Evolutionary conservation across 768 basidiomycete species (phyloP), one percentile per base, ranked within the genome.

Genomic region (Leucosporidium yakuticum): DNA sequence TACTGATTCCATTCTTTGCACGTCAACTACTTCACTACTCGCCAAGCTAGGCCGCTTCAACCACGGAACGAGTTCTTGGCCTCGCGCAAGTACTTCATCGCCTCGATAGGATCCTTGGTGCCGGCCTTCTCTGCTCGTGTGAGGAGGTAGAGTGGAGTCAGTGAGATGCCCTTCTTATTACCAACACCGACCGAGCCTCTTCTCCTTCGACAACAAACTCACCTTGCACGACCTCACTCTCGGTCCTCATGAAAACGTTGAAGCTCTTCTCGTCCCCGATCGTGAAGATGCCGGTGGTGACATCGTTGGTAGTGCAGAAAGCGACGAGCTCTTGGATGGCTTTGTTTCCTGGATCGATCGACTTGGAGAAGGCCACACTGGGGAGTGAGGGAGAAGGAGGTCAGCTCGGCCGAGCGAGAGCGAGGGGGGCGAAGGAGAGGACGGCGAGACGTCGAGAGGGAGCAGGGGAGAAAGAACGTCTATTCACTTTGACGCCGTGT

Each of bases 221-320:
- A 68, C 73, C 91, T 90, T 81, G 81, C 44, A 93, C 84, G 8
- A 85, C 82, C 7, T 82, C 81, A 69, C 81, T 85, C 7, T 82
- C 79, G 17, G 92, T 79, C 23, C 92, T 84, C 91, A 96, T 92
- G 79, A 97, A 97, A 12, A 91, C 86, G 79, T 98, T 98, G 90
- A 90, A 94, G 70, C 85, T 81, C 80, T 92, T 93, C 81, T 98
- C 95, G 73, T 98, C 89, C 0, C 84, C 89, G 60, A 98, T 93
- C 0, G 92, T 96, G 19, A 89, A 88, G 76, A 87, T 80, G 50
- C 94, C 92, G 6, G 88, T 85, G 6, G 88, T 91, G 55, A 85
- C 78, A 64, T 82, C 76, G 74, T 91, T 86, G 56, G 82, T 80
- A 60, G 83, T 76, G 29, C 84, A 83, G 25, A 91, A 80, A 54